phyloP scores from a whole-genome alignment of 2,329 filamentous ascomycete species.

The Aureobasidium sp. region DNA sequence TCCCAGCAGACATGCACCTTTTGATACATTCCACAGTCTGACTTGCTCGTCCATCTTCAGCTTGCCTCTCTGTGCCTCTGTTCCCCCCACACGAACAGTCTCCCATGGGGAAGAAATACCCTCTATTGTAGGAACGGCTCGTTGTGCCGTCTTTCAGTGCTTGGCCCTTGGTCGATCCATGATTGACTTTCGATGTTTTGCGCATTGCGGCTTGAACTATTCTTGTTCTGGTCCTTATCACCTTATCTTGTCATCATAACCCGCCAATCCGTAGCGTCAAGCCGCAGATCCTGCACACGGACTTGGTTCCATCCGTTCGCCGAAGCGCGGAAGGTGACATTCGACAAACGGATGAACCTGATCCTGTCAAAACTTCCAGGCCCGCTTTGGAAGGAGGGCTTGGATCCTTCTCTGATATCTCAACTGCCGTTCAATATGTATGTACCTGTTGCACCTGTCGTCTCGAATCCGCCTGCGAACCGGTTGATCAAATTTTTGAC shows the following conservation, averaged over 20 bases:
- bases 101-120: neutral
- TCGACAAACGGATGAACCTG: neutral
- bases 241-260: slow-evolving; percentile 1
- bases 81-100: neutral
- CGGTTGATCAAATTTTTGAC: too few relatives aligned
- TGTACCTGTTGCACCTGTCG: neutral
- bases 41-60: neutral
- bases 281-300: neutral
- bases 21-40: slow-evolving; percentile 2
- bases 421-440: neutral
- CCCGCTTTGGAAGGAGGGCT: neutral
- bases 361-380: slow-evolving; percentile 3
- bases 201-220: slow-evolving; percentile 3
- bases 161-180: neutral
- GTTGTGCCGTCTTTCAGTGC: slow-evolving; percentile 1
- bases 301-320: neutral
- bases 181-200: slow-evolving; percentile 10
- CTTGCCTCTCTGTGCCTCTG: neutral
- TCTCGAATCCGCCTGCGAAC: neutral
- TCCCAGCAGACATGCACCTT: neutral
- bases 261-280: neutral
- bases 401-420: neutral
- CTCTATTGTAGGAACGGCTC: neutral
- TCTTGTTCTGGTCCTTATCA: neutral
- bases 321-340: neutral